phyloP scores from a whole-genome alignment of 345 rosid genomes.

The Bruguiera sexangula region DNA sequence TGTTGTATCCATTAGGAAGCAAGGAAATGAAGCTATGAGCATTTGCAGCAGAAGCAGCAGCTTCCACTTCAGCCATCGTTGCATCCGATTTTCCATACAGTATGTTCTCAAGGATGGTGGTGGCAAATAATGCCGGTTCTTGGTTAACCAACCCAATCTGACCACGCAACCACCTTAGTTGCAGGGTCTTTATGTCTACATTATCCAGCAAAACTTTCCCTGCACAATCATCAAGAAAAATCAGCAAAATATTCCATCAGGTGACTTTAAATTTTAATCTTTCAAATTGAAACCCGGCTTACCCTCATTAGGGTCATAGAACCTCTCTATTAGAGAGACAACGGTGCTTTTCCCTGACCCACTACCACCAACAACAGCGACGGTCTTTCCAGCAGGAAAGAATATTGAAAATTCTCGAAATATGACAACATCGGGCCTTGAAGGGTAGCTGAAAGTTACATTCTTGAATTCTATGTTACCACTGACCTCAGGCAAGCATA shows the following conservation, averaged over 20 bases:
- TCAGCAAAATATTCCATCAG: conserved; percentile 17
- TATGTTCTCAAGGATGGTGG: conserved; percentile 89
- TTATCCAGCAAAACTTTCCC: conserved; percentile 89
- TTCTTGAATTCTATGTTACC: conserved; percentile 91
- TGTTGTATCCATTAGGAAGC: conserved; percentile 93
- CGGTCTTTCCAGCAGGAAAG: conserved; percentile 94
- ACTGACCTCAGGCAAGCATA: conserved; percentile 66
- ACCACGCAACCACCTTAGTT: conserved; percentile 81
- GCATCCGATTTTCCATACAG: conserved; percentile 91
- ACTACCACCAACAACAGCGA: conserved; percentile 98
- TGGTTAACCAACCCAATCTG: conserved; percentile 97
- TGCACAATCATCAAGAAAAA: conserved; percentile 32
- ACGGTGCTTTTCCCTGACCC: conserved; percentile 99
- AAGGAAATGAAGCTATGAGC: conserved; percentile 89
- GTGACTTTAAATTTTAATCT: not conserved
- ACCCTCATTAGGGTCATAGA: conserved; percentile 93
- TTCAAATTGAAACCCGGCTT: conserved; percentile 19
- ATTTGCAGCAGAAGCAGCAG: conserved; percentile 86
- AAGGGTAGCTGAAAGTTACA: conserved; percentile 95
- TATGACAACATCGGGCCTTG: conserved; percentile 91
- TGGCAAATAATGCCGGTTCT: conserved; percentile 97
- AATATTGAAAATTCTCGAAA: conserved; percentile 81
- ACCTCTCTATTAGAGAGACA: conserved; percentile 89
- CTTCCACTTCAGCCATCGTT: conserved; percentile 87
- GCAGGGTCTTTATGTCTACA: conserved; percentile 82